phyloP scores from a whole-genome alignment of 177 flowering plant species.

The Telopea speciosissima region DNA sequence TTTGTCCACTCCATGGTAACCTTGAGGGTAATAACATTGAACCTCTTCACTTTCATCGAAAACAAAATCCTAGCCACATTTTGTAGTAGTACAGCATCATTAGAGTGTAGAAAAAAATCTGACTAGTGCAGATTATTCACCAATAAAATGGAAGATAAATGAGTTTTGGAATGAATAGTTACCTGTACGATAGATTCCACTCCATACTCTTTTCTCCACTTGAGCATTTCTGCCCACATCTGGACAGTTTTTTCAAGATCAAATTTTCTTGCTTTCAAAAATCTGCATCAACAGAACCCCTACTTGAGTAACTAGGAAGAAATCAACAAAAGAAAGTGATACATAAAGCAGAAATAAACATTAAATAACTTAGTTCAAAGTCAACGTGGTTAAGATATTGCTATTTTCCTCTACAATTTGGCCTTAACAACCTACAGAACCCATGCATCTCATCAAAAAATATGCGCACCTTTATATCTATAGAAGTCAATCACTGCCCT shows the following conservation, averaged over 20 bases:
- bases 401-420: not conserved
- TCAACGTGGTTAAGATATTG: not conserved
- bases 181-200: constrained; percentile 71
- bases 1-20: constrained; percentile 89
- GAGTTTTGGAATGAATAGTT: constrained; percentile 1
- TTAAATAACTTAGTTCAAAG: not conserved
- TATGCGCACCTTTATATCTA: not conserved
- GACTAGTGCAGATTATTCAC: not conserved
- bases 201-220: constrained; percentile 67
- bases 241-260: constrained; percentile 62
- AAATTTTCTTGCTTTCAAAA: constrained; percentile 82
- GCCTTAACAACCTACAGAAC: not conserved
- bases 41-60: constrained; percentile 77
- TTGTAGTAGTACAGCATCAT: not conserved
- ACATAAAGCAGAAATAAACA: not conserved
- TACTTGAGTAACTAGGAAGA: not conserved
- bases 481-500: not conserved
- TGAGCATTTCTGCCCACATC: constrained; percentile 90
- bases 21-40: constrained; percentile 77
- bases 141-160: constrained; percentile 1
- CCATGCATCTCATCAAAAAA: not conserved
- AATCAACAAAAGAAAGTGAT: not conserved
- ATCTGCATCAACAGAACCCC: constrained; percentile 38
- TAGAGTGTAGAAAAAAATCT: constrained; percentile 1
- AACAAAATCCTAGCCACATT: constrained; percentile 49